Evolutionary conservation across 192 early-diverging fungal species (phyloP).

Genomic region (Coemansia sp.): DNA sequence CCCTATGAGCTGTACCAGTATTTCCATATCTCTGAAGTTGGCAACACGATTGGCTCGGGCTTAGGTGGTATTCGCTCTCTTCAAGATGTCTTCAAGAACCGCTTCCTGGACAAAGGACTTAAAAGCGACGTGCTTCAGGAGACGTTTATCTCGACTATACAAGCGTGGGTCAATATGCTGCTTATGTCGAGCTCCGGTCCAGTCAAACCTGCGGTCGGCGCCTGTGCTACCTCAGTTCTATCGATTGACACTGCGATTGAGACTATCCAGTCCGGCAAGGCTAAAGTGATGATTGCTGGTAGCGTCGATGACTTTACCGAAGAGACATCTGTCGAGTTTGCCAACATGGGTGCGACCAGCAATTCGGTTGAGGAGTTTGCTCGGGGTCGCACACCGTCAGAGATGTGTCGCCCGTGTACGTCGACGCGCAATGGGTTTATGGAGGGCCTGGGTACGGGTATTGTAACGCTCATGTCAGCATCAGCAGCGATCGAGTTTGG

Average conservation of each 20-base stretch:
- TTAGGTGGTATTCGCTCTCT: conserved; percentile 78
- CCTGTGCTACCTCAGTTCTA: conserved; percentile 88
- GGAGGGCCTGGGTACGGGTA: conserved; percentile 89
- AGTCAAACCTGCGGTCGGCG: conserved; percentile 76
- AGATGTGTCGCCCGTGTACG: conserved; percentile 91
- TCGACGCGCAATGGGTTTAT: conserved; percentile 89
- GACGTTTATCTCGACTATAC: conserved; percentile 39
- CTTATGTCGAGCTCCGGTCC: conserved; percentile 90
- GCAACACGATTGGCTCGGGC: conserved; percentile 85
- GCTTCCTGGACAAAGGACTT: conserved; percentile 74
- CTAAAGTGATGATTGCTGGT: conserved; percentile 89
- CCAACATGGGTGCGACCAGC: conserved; percentile 94
- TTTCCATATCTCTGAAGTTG: conserved; percentile 91
- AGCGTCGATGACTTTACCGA: conserved; percentile 88
- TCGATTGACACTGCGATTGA: conserved; percentile 94
- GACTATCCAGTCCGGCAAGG: conserved; percentile 84
- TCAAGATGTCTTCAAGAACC: conserved; percentile 74
- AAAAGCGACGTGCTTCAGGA: conserved; percentile 90
- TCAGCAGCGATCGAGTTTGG: conserved; percentile 85
- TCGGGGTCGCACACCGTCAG: conserved; percentile 80
- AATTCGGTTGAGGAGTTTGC: conserved; percentile 83
- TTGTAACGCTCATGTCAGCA: conserved; percentile 87
- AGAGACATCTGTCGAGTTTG: conserved; percentile 87
- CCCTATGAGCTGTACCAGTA: conserved; percentile 97
- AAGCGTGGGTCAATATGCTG: conserved; percentile 77